Conservation (phyloP, 2,329 filamentous ascomycete species). For the Elsinoe fawcettii region DNA sequence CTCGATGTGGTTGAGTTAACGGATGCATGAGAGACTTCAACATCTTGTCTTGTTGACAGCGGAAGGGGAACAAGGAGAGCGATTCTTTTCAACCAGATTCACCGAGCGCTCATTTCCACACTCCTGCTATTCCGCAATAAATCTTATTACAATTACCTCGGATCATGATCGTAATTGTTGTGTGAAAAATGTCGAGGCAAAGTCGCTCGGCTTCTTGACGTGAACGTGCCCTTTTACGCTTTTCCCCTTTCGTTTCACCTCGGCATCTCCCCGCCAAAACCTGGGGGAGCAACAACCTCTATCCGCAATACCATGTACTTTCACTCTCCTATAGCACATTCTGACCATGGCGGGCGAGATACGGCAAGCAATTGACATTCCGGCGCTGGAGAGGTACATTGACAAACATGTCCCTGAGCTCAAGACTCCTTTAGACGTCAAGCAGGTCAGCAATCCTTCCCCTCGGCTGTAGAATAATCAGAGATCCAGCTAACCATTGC, state of each 20-base stretch:
- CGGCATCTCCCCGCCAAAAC: slow-evolving; percentile 14
- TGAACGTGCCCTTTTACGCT: background rate
- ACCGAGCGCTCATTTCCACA: no score
- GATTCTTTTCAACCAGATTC: no score
- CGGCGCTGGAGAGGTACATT: slow-evolving; percentile 72
- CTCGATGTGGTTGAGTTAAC: no score
- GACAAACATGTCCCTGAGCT: slow-evolving; percentile 72
- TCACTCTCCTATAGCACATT: background rate
- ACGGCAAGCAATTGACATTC: slow-evolving; percentile 81
- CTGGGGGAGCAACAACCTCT: slow-evolving; percentile 8
- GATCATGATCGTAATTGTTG: background rate
- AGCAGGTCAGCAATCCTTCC: slow-evolving; percentile 56
- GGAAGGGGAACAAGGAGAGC: no score
- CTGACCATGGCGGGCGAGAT: slow-evolving; percentile 70
- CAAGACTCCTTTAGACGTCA: slow-evolving; percentile 72
- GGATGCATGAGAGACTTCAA: no score
- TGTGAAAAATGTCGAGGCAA: background rate
- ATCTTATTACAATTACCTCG: no score
- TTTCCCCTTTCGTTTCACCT: slow-evolving; percentile 8
- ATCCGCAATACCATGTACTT: background rate
- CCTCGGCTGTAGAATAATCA: background rate
- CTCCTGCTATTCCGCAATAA: no score
- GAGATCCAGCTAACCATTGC: background rate
- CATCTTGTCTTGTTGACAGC: no score
- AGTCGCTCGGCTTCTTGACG: background rate